Evolutionary conservation across 75 land plant species (phyloP).

Genomic region (Pseudotsuga menziesii): DNA sequence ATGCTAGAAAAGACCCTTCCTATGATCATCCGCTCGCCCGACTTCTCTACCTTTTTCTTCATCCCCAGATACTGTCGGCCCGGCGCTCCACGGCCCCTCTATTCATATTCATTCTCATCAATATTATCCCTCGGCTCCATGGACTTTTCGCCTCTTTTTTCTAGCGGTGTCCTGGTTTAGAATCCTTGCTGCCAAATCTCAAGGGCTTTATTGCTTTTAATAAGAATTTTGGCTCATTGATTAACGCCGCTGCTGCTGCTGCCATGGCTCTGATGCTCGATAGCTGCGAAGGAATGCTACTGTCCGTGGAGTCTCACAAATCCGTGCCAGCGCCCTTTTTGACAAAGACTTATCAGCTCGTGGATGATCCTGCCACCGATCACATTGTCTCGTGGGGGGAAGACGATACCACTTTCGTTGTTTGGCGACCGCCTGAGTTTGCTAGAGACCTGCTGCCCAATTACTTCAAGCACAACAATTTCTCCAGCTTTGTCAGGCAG

Average conservation of each 20-base stretch:
- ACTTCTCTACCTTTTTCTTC: neutral
- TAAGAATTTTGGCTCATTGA: no score
- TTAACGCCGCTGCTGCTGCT: conserved; percentile 4
- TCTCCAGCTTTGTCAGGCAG: conserved; percentile 98
- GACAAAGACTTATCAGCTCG: conserved; percentile 60
- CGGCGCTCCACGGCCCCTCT: no score
- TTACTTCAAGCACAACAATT: conserved; percentile 97
- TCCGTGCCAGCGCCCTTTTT: conserved; percentile 54
- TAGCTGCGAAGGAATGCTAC: conserved; percentile 13
- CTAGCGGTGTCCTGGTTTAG: no score
- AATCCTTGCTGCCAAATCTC: no score
- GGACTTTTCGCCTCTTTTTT: no score
- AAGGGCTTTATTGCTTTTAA: no score
- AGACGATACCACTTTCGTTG: conserved; percentile 59
- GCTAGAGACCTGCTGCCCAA: conserved; percentile 73
- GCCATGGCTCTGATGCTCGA: conserved; percentile 20
- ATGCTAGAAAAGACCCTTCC: neutral
- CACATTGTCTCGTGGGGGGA: conserved; percentile 63
- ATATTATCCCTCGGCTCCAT: no score
- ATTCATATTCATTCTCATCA: no score
- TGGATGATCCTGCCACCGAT: conserved; percentile 53
- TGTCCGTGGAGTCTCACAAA: conserved; percentile 21
- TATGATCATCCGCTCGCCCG: no score
- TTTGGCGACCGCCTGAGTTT: conserved; percentile 78
- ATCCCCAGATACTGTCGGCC: neutral